Conservation (phyloP, 2,329 filamentous ascomycete species). For the Cladosporium velox region DNA sequence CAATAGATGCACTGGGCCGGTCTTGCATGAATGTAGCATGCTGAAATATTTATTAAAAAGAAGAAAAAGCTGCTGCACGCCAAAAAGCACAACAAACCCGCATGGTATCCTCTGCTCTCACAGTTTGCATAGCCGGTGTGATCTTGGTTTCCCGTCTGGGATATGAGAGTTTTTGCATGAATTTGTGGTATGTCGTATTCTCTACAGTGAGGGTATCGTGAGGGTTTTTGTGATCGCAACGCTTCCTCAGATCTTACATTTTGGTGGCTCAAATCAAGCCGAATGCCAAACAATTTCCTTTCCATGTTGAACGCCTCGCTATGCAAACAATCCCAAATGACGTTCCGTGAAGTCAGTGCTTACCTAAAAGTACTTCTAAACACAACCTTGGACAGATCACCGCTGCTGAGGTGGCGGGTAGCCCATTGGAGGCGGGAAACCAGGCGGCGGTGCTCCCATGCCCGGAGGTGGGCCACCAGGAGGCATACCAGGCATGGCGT, state of each 20-base stretch:
- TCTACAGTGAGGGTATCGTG: not conserved
- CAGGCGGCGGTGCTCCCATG: not conserved
- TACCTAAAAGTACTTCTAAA: not conserved
- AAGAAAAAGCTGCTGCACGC: constrained; percentile 21
- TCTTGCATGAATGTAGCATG: constrained; percentile 21
- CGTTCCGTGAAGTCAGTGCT: not conserved
- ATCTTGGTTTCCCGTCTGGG: not conserved
- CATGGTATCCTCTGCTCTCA: not conserved
- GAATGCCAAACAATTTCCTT: not conserved
- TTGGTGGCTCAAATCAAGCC: not conserved
- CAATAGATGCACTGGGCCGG: constrained; percentile 13
- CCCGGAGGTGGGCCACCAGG: constrained; percentile 46
- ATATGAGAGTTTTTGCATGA: not conserved
- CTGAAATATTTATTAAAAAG: constrained; percentile 18
- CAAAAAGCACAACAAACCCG: constrained; percentile 5
- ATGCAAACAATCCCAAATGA: constrained; percentile 12
- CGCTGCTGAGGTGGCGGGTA: constrained; percentile 12
- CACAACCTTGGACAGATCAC: not conserved
- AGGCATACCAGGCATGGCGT: constrained; percentile 42
- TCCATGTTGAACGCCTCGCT: constrained; percentile 14
- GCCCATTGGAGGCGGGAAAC: constrained; percentile 4
- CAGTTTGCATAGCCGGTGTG: not conserved
- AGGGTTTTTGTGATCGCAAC: not conserved
- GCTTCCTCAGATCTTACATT: constrained; percentile 4
- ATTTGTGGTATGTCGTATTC: not conserved